Base-by-base conservation (phyloP, 164 flowering plant species). In the Magnolia kwangsiensis region DNA sequence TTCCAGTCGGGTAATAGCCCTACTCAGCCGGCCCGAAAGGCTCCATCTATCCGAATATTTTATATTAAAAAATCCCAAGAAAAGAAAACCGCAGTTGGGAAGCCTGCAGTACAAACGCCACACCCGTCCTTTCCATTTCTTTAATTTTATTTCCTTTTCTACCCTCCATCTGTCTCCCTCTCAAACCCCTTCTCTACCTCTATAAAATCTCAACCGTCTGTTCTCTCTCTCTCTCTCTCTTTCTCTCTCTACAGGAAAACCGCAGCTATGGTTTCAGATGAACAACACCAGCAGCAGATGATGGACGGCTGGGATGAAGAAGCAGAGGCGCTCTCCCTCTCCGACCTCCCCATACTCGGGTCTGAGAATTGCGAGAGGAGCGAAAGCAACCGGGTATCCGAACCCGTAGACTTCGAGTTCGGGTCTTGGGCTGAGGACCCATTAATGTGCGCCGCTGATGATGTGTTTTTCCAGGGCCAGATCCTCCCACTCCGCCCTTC, bases 401-500 rank as follows among this genome's bases (percentile, higher is more conserved):
- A 72, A 58, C 67, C 16, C 20, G 87, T 82, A 2, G 86, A 88
- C 7, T 91, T 90, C 73, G 85, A 90, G 61, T 91, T 90, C 82
- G 83, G 85, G 0, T 85, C 89, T 1, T 70, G 72, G 75, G 75
- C 13, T 2, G 76, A 63, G 18, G 6, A 67, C 55, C 37, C n/a
- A 13, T 21, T 31, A 27, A 89, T 90, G 92, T 89, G 96, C 59
- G 85, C 84, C 0, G 98, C 96, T 0, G 98, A 93, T 68, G 94
- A 91, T 18, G 87, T 93, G 11, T 91, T 93, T 84, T 91, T 84
- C 75, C 77, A 82, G 51, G 97, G 97, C 45, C 91, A 88, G 81
- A 86, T 93, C 16, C 87, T 91, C 16, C 98, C 98, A 0, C 67
- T 88, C n/a, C 89, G 94, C 18, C 87, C 81, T 72, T 91, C 97